These are phyloP conservation scores for Clavariopsis aquatica DNA, from an alignment of 495 filamentous ascomycete genomes.

Conservation along the genomic window DNA sequence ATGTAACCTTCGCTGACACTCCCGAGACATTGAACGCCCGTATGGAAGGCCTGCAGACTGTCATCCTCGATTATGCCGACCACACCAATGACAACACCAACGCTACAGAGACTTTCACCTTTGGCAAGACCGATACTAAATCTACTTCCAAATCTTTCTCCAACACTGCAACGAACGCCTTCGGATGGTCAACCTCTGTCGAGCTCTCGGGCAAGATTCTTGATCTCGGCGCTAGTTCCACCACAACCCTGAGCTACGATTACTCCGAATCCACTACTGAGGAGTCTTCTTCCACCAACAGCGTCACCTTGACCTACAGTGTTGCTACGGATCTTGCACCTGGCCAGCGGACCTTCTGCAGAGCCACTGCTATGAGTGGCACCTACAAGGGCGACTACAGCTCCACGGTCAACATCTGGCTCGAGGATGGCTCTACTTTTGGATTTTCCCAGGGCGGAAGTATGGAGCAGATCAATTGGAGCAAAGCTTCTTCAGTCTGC, in stretches of 20 bases:
- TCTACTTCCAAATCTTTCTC: constrained; percentile 15
- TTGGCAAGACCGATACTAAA: constrained; percentile 9
- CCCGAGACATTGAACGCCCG: constrained; percentile 19
- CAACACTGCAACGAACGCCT: constrained; percentile 14
- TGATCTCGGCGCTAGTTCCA: constrained; percentile 13
- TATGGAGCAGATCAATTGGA: constrained; percentile 30
- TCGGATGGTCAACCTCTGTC: constrained; percentile 6
- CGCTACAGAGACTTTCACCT: constrained; percentile 30
- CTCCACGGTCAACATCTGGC: constrained; percentile 21
- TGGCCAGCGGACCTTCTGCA: constrained; percentile 25
- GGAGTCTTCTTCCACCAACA: neutral
- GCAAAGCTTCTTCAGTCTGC: constrained; percentile 18
- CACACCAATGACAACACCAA: constrained; percentile 16
- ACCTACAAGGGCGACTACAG: constrained; percentile 22
- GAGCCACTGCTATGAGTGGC: constrained; percentile 22
- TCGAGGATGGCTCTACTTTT: constrained; percentile 20
- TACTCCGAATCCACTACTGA: constrained; percentile 20
- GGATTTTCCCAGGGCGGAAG: constrained; percentile 9
- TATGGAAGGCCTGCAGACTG: constrained; percentile 20
- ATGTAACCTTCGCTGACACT: constrained; percentile 24
- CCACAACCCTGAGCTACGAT: constrained; percentile 11
- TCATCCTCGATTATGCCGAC: constrained; percentile 23
- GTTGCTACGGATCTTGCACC: constrained; percentile 20
- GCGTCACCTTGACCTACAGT: constrained; percentile 17
- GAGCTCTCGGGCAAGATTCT: constrained; percentile 25